Conservation (phyloP, 1,284 basidiomycete genomes). For the Mycena citricolor region DNA sequence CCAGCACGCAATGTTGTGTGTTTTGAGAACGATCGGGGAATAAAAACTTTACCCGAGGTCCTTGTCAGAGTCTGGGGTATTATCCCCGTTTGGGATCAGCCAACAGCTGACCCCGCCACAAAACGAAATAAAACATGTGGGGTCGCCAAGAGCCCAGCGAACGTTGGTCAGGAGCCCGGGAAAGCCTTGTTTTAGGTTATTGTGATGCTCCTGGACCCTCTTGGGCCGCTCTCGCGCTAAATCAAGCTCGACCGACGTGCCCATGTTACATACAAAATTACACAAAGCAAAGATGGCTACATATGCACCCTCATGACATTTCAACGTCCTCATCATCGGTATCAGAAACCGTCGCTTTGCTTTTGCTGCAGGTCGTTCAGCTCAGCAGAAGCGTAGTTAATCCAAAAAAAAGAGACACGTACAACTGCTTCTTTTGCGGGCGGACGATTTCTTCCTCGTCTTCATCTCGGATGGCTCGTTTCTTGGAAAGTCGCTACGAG, state of each 20-base stretch:
- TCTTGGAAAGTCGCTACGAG: slow-evolving; percentile 66
- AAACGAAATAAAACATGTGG: too few species aligned
- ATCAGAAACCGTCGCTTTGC: slow-evolving; percentile 75
- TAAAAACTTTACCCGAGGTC: neutral
- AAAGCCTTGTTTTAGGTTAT: too few species aligned
- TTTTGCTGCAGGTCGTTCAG: slow-evolving; percentile 54
- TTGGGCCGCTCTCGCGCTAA: too few species aligned
- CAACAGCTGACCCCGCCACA: too few species aligned
- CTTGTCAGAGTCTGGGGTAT: slow-evolving; percentile 4
- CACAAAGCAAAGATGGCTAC: too few species aligned
- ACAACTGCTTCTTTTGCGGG: slow-evolving; percentile 75
- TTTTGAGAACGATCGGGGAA: neutral
- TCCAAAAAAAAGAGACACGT: slow-evolving; percentile 31
- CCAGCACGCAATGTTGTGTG: slow-evolving; percentile 6
- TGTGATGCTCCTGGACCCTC: too few species aligned
- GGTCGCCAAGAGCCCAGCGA: too few species aligned
- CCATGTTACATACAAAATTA: too few species aligned
- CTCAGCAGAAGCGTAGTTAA: neutral
- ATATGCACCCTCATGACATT: too few species aligned
- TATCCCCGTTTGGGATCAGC: slow-evolving; percentile 3
- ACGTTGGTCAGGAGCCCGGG: too few species aligned
- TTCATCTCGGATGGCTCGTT: slow-evolving; percentile 72
- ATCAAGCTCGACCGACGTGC: too few species aligned
- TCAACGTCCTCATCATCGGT: too few species aligned
- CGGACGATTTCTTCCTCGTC: slow-evolving; percentile 63